These are phyloP conservation scores for Diddensiella caesifluorescens DNA, from an alignment of 805 yeast genomes.

Conservation along the genomic window DNA sequence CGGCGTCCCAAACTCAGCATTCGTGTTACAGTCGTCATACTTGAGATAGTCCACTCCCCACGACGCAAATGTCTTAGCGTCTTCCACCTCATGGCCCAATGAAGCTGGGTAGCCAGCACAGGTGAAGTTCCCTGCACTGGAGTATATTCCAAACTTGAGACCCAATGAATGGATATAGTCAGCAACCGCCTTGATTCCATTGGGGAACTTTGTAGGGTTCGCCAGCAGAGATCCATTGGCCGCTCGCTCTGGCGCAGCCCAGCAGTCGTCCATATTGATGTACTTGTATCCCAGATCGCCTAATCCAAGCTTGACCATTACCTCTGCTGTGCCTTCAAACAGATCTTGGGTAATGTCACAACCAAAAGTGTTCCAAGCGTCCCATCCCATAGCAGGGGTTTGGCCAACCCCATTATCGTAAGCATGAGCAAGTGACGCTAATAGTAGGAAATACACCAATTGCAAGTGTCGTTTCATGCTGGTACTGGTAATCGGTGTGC, in stretches of 20 bases:
- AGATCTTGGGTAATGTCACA: slow-evolving; percentile 28
- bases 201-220: slow-evolving; percentile 28
- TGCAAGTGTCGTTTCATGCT: too few species aligned
- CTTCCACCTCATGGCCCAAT: slow-evolving; percentile 27
- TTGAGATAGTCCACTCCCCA: slow-evolving; percentile 32
- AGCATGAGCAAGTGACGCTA: neutral
- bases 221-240: slow-evolving; percentile 20
- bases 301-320: slow-evolving; percentile 24
- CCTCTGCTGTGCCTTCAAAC: slow-evolving; percentile 24
- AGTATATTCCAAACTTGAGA: slow-evolving; percentile 32
- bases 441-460: too few species aligned
- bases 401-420: slow-evolving; percentile 11
- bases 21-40: too few species aligned
- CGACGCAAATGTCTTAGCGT: slow-evolving; percentile 29
- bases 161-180: slow-evolving; percentile 28
- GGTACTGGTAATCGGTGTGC: too few species aligned
- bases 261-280: slow-evolving; percentile 33
- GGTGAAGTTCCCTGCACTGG: slow-evolving; percentile 32
- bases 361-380: slow-evolving; percentile 30
- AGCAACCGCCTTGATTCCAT: slow-evolving; percentile 26
- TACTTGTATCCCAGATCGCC: slow-evolving; percentile 30
- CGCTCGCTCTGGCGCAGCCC: slow-evolving; percentile 24
- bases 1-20: slow-evolving; percentile 28
- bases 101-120: slow-evolving; percentile 33
- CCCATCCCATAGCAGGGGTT: slow-evolving; percentile 31